Base-by-base conservation (phyloP, 192 early-diverging fungal species). In the Gonapodya prolifera region DNA sequence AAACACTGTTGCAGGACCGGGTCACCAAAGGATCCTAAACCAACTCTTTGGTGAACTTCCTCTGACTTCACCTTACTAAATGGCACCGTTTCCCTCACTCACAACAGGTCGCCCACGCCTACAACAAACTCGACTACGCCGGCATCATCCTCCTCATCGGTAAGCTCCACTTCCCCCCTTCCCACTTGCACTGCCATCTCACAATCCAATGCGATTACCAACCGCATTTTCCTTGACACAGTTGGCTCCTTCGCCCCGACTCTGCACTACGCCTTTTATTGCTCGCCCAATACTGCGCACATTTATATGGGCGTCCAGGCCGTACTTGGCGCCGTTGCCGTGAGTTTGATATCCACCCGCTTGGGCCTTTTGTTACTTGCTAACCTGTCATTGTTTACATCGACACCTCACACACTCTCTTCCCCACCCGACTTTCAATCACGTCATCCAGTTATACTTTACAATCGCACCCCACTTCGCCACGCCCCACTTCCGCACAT, bases 61-160 rank as follows among this genome's bases (percentile, higher is more conserved):
- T n/a, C n/a, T n/a, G n/a, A n/a, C n/a, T n/a, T n/a, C n/a, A n/a
- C n/a, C n/a, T n/a, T n/a, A n/a, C n/a, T n/a, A n/a, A n/a, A n/a
- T n/a, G n/a, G n/a, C 73, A 2, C 35, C 30, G 75, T 16, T 28
- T 78, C 29, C 31, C 34, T 75, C 77, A 75, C 30, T 30, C 34
- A 0, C 32, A 73, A 28, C 75, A 86, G 80, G 88, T 94, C 31
- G 85, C 87, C 75, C 83, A 82, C 75, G 81, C 81, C 1, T 95
- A 92, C 91, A 98, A 95, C 86, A 89, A 93, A 80, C 92, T 92
- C 76, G 96, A 96, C 82, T 98, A 96, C 87, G 86, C 92, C 29
- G 95, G 95, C 16, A 98, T 97, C 77, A 92, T 94, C 32, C 80
- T 88, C 28, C 84, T 96, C 61, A 95, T 94, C 73, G 87, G n/a